Conservation (phyloP, 495 filamentous ascomycete species). For the Poronia punctata region DNA sequence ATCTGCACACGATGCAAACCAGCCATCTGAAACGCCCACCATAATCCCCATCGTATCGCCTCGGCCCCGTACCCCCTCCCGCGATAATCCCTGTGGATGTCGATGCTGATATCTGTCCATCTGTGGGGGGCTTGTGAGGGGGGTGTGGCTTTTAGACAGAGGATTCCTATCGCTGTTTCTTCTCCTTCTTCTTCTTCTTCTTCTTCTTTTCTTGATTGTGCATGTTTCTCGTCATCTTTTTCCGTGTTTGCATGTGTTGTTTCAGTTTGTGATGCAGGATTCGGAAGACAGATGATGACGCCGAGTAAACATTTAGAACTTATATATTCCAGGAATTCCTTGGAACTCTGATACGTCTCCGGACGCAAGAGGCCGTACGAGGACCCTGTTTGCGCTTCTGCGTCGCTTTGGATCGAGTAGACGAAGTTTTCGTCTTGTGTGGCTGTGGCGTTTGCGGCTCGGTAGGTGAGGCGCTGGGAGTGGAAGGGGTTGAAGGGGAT, state of each 20-base stretch:
- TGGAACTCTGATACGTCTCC: slow-evolving; percentile 10
- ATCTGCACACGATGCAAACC: slow-evolving; percentile 43
- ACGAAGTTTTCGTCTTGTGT: slow-evolving; percentile 27
- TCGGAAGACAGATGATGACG: slow-evolving; percentile 34
- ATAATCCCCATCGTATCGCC: slow-evolving; percentile 44
- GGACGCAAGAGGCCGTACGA: slow-evolving; percentile 20
- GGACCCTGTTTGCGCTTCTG: slow-evolving; percentile 16
- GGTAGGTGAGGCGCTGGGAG: slow-evolving; percentile 30
- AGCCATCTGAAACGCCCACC: slow-evolving; percentile 40
- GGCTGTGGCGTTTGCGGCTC: slow-evolving; percentile 25
- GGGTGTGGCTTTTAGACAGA: slow-evolving; percentile 16
- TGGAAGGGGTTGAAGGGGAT: slow-evolving; percentile 20
- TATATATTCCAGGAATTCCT: slow-evolving; percentile 16
- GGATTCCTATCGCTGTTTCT: slow-evolving; percentile 12
- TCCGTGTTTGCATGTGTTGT: no score
- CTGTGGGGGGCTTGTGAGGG: slow-evolving; percentile 32
- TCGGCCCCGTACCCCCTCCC: slow-evolving; percentile 48
- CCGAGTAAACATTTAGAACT: slow-evolving; percentile 28
- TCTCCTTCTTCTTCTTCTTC: neutral
- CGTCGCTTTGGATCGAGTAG: slow-evolving; percentile 18
- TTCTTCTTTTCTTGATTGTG: no score
- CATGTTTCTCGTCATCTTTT: no score
- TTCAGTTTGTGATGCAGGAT: no score
- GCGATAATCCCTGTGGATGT: slow-evolving; percentile 29
- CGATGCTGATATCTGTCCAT: slow-evolving; percentile 34